Evolutionary conservation across 768 basidiomycete genomes (phyloP).

Genomic region (Psilocybe cyanescens): DNA sequence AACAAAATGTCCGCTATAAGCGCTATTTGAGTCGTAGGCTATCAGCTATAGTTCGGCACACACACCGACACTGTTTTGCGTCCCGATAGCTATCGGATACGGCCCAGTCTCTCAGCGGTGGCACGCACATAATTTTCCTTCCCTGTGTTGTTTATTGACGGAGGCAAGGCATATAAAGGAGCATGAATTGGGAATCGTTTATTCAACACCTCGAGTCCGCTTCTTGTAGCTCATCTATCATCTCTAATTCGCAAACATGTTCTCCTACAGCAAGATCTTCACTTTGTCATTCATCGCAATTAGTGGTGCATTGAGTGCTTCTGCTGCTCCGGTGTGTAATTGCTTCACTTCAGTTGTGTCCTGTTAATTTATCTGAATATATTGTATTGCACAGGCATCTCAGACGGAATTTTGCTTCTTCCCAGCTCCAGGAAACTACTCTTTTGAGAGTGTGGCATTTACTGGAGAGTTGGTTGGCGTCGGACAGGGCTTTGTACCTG

Average conservation of each 20-base stretch:
- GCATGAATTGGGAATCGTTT: neutral
- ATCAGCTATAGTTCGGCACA: too few relatives aligned
- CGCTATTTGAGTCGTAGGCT: too few relatives aligned
- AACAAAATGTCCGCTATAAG: neutral
- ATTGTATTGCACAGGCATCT: neutral
- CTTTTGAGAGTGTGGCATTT: conserved; percentile 10
- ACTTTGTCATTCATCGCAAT: neutral
- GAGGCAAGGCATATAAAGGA: neutral
- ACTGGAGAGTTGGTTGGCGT: conserved; percentile 8
- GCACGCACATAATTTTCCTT: neutral
- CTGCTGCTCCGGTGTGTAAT: neutral
- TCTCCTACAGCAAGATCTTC: conserved; percentile 6
- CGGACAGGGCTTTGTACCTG: conserved; percentile 8
- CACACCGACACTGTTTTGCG: neutral
- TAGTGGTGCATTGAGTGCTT: neutral
- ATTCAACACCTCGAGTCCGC: neutral
- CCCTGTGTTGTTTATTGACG: too few relatives aligned
- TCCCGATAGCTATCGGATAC: conserved; percentile 4
- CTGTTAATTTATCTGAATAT: neutral
- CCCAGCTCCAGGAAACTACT: conserved; percentile 11
- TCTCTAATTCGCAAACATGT: neutral
- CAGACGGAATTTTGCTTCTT: conserved; percentile 5
- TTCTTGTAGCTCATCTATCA: neutral
- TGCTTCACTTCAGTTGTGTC: too few relatives aligned
- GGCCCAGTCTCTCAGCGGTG: neutral